Conservation (phyloP, 305 asterid genomes). For the Andrographis paniculata region DNA sequence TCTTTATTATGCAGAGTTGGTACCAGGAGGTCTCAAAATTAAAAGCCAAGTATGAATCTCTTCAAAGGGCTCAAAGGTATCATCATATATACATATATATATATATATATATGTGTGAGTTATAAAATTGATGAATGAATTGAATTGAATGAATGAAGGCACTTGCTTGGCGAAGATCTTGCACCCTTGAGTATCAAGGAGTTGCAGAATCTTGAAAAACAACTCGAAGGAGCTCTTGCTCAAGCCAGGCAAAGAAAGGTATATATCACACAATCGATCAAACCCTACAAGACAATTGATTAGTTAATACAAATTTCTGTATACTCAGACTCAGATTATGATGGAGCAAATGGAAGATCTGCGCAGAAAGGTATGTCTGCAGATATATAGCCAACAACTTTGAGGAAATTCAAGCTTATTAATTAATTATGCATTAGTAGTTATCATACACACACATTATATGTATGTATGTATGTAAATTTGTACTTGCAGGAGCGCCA, state of each 20-base stretch:
- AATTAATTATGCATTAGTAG: too few species aligned
- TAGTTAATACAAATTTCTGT: neutral
- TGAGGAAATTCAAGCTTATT: too few species aligned
- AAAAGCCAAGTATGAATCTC: conserved; percentile 78
- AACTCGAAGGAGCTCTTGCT: conserved; percentile 82
- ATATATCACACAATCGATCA: too few species aligned
- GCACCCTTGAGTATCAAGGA: conserved; percentile 78
- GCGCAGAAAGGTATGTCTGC: conserved; percentile 57
- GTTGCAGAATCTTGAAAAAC: conserved; percentile 85
- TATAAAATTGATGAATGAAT: neutral
- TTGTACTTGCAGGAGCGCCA: conserved; percentile 58
- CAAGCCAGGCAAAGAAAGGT: conserved; percentile 95
- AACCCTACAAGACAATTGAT: too few species aligned
- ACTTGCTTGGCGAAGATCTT: conserved; percentile 88
- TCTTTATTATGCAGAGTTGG: conserved; percentile 48
- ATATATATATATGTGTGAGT: neutral
- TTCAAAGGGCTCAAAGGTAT: conserved; percentile 86
- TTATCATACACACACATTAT: too few species aligned
- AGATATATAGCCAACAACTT: neutral
- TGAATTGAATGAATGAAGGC: conserved; percentile 33
- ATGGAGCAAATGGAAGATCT: conserved; percentile 84
- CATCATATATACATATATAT: neutral
- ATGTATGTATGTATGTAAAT: too few species aligned
- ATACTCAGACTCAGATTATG: conserved; percentile 64
- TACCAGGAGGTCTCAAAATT: conserved; percentile 71